phyloP scores from a whole-genome alignment of 208 protist genomes.

The Porcisia deanei region DNA sequence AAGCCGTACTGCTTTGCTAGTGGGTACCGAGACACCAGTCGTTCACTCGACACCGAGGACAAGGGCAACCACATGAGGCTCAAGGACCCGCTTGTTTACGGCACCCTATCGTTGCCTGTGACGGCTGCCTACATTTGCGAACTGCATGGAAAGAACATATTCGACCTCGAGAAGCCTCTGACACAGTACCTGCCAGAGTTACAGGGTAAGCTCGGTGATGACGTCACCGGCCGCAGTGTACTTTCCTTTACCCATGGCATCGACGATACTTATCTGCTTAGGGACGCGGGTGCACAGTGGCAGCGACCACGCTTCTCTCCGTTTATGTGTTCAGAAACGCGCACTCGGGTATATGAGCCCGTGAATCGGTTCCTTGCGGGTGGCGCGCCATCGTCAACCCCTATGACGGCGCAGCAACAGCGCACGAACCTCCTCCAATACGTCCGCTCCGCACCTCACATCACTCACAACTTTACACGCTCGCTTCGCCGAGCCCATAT shows the following conservation, averaged over 20 bases:
- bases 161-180: conserved; percentile 63
- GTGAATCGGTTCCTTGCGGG: conserved; percentile 66
- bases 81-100: conserved; percentile 80
- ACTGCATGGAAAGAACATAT: conserved; percentile 60
- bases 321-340: conserved; percentile 45
- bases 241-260: conserved; percentile 65
- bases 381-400: background rate
- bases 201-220: conserved; percentile 32
- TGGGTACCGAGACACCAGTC: conserved; percentile 73
- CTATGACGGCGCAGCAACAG: conserved; percentile 55
- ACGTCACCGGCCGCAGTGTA: conserved; percentile 65
- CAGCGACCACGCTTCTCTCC: conserved; percentile 26
- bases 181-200: conserved; percentile 67
- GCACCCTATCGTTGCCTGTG: conserved; percentile 67
- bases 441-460: conserved; percentile 37
- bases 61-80: conserved; percentile 86
- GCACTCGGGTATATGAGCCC: conserved; percentile 49
- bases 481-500: conserved; percentile 24
- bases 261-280: conserved; percentile 48
- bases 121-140: conserved; percentile 75
- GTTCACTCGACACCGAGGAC: conserved; percentile 75
- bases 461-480: conserved; percentile 16
- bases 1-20: conserved; percentile 81
- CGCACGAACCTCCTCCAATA: conserved; percentile 73
- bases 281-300: conserved; percentile 35